A percentile compares a stretch with the other conserved stretches of the same genome.
phyloP scores from a whole-genome alignment of 352 stramenopile species.

The Pythium coloratum region DNA sequence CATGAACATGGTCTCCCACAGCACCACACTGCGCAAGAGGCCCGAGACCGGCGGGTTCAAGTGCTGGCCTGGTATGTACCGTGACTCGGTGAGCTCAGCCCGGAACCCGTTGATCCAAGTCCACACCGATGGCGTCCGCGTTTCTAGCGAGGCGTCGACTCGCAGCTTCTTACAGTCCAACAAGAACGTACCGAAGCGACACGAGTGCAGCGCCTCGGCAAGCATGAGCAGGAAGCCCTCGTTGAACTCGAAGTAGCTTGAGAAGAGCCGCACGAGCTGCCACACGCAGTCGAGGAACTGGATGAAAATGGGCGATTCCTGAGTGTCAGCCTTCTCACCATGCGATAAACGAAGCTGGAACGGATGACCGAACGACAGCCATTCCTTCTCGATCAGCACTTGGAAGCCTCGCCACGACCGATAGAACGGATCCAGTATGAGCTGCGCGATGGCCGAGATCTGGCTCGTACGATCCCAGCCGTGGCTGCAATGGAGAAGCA shows the following conservation, averaged over 20 bases:
- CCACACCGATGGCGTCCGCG: constrained; percentile 73
- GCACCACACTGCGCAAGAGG: constrained; percentile 56
- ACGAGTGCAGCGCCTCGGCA: constrained; percentile 95
- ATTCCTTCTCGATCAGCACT: constrained; percentile 85
- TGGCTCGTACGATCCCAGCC: constrained; percentile 92
- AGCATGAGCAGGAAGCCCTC: constrained; percentile 91
- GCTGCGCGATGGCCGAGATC: constrained; percentile 63
- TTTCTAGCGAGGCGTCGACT: constrained; percentile 51
- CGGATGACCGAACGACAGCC: constrained; percentile 77
- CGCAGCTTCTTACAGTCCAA: constrained; percentile 93
- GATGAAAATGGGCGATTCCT: constrained; percentile 85
- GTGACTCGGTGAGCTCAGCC: constrained; percentile 54
- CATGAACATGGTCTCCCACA: constrained; percentile 78
- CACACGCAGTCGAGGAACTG: constrained; percentile 85
- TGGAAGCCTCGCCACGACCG: constrained; percentile 79
- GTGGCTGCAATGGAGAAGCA: constrained; percentile 83
- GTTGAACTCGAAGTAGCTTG: constrained; percentile 98
- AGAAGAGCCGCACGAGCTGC: constrained; percentile 91
- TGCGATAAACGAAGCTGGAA: constrained; percentile 81
- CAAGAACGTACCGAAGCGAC: constrained; percentile 97
- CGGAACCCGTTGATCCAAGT: constrained; percentile 83
- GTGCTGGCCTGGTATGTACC: constrained; percentile 45
- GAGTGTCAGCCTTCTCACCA: constrained; percentile 73
- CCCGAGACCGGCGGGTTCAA: constrained; percentile 61
- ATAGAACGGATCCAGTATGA: constrained; percentile 79